Percentiles rank a stretch among this genome's conserved stretches.
These are phyloP conservation scores for Groenewaldozyma sp. DNA, from an alignment of 1,139 yeast species.

Conservation along the genomic window DNA sequence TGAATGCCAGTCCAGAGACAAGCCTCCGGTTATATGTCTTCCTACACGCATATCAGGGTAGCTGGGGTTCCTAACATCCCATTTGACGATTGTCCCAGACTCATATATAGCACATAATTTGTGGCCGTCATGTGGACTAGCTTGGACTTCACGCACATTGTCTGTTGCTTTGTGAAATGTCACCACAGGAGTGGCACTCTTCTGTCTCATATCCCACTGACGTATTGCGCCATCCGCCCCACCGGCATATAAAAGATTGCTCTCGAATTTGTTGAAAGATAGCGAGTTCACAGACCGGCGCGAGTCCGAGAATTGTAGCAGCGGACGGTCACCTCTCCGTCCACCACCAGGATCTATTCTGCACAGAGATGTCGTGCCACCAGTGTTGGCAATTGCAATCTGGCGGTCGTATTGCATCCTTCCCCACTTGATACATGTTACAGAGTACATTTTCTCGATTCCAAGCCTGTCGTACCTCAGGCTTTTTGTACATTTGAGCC, in stretches of 20 bases:
- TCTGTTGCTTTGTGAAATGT: constrained; percentile 42
- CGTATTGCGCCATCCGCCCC: constrained; percentile 87
- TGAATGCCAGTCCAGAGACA: constrained; percentile 84
- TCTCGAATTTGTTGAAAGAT: constrained; percentile 53
- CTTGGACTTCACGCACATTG: constrained; percentile 33
- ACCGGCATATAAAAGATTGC: constrained; percentile 63
- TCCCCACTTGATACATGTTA: constrained; percentile 33
- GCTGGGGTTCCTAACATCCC: constrained; percentile 57
- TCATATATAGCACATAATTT: constrained; percentile 73
- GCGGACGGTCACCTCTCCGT: constrained; percentile 26
- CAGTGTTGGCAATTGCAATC: constrained; percentile 26
- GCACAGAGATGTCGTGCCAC: constrained; percentile 36
- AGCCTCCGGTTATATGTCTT: constrained; percentile 89
- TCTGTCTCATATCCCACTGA: constrained; percentile 74
- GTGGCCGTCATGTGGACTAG: constrained; percentile 34
- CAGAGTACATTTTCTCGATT: constrained; percentile 26
- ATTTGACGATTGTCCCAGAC: constrained; percentile 76
- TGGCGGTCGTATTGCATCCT: constrained; percentile 17
- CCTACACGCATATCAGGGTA: constrained; percentile 58
- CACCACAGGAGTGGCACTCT: constrained; percentile 37
- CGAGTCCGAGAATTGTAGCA: constrained; percentile 49
- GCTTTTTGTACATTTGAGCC: not conserved
- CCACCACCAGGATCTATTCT: constrained; percentile 32
- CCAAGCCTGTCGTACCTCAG: constrained; percentile 9
- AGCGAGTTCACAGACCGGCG: constrained; percentile 74